Conservation (phyloP, 2,329 filamentous ascomycete genomes). For the Phoma sp. region DNA sequence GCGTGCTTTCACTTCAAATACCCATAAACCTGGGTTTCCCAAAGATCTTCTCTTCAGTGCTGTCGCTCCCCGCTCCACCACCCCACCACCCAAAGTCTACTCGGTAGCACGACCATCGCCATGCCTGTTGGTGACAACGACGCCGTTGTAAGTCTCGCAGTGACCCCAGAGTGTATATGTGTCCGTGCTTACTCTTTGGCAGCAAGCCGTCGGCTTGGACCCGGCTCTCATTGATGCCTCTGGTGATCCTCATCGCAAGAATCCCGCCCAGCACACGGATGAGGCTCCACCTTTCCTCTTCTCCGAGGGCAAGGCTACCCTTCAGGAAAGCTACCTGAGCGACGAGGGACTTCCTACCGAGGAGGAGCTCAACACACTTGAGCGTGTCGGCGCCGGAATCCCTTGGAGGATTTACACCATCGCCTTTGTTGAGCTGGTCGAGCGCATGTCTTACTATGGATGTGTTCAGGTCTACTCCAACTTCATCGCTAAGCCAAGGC, state of each 20-base stretch:
- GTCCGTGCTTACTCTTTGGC: conserved; percentile 19
- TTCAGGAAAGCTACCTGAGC: conserved; percentile 41
- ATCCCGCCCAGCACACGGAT: conserved; percentile 32
- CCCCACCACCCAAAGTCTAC: conserved; percentile 12
- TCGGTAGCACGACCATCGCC: conserved; percentile 22
- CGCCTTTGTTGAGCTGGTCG: conserved; percentile 47
- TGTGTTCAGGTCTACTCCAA: conserved; percentile 47
- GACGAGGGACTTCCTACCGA: conserved; percentile 39
- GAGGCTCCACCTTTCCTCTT: conserved; percentile 37
- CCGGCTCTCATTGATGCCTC: conserved; percentile 42
- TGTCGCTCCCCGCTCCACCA: conserved; percentile 17
- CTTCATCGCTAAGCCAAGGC: conserved; percentile 43
- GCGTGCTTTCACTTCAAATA: conserved; percentile 20
- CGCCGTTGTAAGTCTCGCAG: conserved; percentile 28
- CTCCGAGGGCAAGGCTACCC: conserved; percentile 47
- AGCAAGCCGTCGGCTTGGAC: conserved; percentile 41
- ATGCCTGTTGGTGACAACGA: conserved; percentile 37
- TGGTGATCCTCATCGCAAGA: conserved; percentile 43
- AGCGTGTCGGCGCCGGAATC: conserved; percentile 42
- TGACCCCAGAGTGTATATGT: neutral
- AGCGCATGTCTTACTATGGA: conserved; percentile 50
- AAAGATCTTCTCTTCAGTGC: conserved; percentile 19
- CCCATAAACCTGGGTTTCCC: conserved; percentile 14
- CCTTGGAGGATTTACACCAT: conserved; percentile 44
- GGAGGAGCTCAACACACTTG: conserved; percentile 45